Percentiles rank a stretch among this genome's conserved stretches.
These are phyloP conservation scores for Dactylis glomerata DNA, from an alignment of 176 grass and related monocot genomes.

Conservation along the genomic window DNA sequence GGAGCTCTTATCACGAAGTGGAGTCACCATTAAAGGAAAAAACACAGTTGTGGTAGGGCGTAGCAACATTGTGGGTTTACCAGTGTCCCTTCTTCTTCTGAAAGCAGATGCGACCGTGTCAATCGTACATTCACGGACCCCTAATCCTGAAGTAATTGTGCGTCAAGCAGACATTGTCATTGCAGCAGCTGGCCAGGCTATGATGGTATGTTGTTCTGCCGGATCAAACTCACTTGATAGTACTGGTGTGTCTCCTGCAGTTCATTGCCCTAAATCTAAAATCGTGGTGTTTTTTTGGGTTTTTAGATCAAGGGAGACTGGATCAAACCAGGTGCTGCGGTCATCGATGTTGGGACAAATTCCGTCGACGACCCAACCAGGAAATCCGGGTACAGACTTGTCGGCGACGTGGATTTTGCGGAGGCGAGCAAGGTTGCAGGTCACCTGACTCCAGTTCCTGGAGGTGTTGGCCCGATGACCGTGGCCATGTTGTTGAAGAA, in stretches of 20 bases:
- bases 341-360: constrained; percentile 86
- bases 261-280: not conserved
- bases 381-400: constrained; percentile 77
- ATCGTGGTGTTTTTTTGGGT: not conserved
- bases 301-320: constrained; percentile 92
- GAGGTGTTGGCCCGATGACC: constrained; percentile 87
- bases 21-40: constrained; percentile 72
- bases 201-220: constrained; percentile 59
- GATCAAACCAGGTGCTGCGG: constrained; percentile 89
- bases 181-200: constrained; percentile 86
- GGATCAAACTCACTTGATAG: not conserved
- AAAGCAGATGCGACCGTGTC: constrained; percentile 90
- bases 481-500: constrained; percentile 94
- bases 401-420: constrained; percentile 77
- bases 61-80: constrained; percentile 91
- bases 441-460: constrained; percentile 82
- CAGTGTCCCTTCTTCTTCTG: constrained; percentile 82
- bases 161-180: constrained; percentile 80
- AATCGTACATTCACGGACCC: constrained; percentile 75
- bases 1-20: constrained; percentile 79
- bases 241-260: not conserved
- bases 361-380: constrained; percentile 71
- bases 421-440: constrained; percentile 82
- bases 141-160: constrained; percentile 61
- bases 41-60: constrained; percentile 82